Evolutionary conservation across 805 yeast genomes (phyloP), one percentile per base, ranked within the genome.

Genomic region (Tetrapisispora namnaoensis): DNA sequence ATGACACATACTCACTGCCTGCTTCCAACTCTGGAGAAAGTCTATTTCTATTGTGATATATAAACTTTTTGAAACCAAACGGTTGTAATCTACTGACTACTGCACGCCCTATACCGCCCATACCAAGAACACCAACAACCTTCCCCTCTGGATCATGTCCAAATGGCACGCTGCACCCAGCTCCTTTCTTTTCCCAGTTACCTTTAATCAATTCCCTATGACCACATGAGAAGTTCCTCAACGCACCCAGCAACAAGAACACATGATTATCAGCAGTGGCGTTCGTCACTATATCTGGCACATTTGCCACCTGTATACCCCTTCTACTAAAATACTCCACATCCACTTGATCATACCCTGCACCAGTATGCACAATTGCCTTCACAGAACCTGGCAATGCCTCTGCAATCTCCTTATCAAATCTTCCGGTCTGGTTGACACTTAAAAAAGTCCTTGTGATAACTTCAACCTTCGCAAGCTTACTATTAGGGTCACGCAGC

Each of bases 31-130:
- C 90, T 1, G 78, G 68, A 6, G 74, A 48, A 53, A 88, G 70
- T 61, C 72, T 70, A 45, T 66, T 67, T 56, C 95, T 77, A 70
- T 86, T 88, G 67, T 87, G 76, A 67, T 88, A 88, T 37, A 83
- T 65, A 54, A 84, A 77, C 57, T 78, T 80, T 34, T 66, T 69
- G 66, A 87, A 86, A 2, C 93, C 95, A 66, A 88, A 87, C 9
- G 91, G 90, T 54, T 69, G 67, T 53, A 86, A 72, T 56, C 91
- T 76, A 54, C 80, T 78, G 47, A 87, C 74, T 46, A 88, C 80
- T 30, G 86, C 85, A 50, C 89, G 78, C 43, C 96, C 96, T 67
- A 88, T 87, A 35, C 95, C 95, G 34, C 96, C 96, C 78, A 88
- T 75, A 16, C 96, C 96, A 46, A 84, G 70, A 48, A 88, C 80